A percentile compares a stretch with the other conserved stretches of the same genome.
Evolutionary conservation across 331 rosid genomes (phyloP).

Genomic region (Dryas integrifolia): DNA sequence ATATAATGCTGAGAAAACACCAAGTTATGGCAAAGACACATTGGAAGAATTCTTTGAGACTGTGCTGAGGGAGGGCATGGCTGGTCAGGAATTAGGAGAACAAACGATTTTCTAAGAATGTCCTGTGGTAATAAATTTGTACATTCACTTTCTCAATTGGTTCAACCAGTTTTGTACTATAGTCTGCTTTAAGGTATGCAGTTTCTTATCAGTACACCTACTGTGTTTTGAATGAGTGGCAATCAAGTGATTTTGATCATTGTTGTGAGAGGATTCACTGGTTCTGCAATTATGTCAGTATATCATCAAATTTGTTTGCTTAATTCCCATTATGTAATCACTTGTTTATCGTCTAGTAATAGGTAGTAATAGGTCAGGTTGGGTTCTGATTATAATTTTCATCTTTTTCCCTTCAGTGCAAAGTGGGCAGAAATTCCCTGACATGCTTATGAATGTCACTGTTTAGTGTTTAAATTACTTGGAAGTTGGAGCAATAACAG

Average conservation of each 20-base stretch:
- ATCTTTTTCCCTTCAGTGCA: neutral
- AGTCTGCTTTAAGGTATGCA: slow-evolving; percentile 27
- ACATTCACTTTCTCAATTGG: slow-evolving; percentile 26
- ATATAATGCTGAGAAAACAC: slow-evolving; percentile 78
- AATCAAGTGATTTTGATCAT: slow-evolving; percentile 11
- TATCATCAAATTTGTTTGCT: neutral
- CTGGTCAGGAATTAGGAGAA: slow-evolving; percentile 91
- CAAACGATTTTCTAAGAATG: slow-evolving; percentile 52
- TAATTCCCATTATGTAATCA: neutral
- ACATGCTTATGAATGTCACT: neutral
- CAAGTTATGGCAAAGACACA: slow-evolving; percentile 84
- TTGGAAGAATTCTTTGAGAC: slow-evolving; percentile 73
- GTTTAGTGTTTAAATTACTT: neutral
- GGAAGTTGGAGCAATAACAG: neutral
- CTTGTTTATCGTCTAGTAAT: neutral
- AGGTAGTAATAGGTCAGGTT: neutral
- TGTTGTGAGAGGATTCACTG: slow-evolving; percentile 5
- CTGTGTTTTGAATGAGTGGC: slow-evolving; percentile 33
- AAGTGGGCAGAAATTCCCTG: neutral
- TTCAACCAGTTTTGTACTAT: slow-evolving; percentile 33
- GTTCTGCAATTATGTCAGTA: neutral
- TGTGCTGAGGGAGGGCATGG: slow-evolving; percentile 83
- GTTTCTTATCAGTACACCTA: slow-evolving; percentile 5
- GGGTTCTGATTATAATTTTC: neutral
- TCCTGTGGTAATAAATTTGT: slow-evolving; percentile 17